Conservation (phyloP, 176 grass and related monocot genomes). For the Microstegium vimineum region DNA sequence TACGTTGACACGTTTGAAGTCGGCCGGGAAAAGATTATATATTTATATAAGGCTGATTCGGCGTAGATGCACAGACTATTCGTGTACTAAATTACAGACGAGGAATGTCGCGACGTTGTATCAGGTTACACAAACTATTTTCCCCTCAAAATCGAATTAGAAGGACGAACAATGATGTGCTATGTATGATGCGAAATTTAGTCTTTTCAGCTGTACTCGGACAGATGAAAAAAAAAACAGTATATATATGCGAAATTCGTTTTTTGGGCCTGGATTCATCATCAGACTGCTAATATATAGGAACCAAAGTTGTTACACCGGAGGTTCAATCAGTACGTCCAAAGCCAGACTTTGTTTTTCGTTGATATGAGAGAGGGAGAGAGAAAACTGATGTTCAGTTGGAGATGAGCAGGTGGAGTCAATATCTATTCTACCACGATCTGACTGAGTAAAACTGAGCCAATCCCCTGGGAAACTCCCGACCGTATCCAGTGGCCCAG, state of each 20-base stretch:
- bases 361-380: no score
- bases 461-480: neutral
- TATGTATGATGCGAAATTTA: neutral
- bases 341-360: neutral
- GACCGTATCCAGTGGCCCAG: neutral
- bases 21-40: neutral
- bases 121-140: neutral
- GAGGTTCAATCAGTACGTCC: neutral
- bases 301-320: neutral
- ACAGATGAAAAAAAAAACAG: neutral
- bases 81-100: neutral
- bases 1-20: slow-evolving; percentile 1
- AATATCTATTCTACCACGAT: neutral
- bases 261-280: no score
- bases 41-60: neutral
- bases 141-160: neutral
- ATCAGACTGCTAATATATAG: neutral
- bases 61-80: neutral
- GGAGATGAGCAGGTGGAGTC: neutral
- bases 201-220: neutral
- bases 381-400: neutral
- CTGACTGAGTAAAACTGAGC: neutral
- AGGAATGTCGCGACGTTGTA: neutral
- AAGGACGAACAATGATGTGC: neutral
- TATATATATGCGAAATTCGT: no score